A percentile compares a stretch with the other conserved stretches of the same genome.
Conservation (phyloP, 345 rosid species). For the Viola odorata region DNA sequence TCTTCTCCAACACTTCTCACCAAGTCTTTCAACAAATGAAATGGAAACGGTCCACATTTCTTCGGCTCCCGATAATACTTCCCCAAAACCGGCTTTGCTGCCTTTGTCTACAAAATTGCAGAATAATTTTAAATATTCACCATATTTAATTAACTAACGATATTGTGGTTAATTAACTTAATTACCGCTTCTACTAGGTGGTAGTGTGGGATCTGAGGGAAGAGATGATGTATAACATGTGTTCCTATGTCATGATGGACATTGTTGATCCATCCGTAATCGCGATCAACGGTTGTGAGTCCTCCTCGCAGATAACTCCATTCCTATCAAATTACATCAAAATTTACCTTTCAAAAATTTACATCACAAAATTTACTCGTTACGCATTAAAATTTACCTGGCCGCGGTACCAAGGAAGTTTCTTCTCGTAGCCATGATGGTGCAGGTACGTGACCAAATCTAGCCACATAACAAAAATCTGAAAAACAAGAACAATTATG, state of each 20-base stretch:
- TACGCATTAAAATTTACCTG: constrained; percentile 42
- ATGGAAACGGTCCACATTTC: constrained; percentile 63
- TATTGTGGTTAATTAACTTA: neutral
- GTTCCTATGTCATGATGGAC: constrained; percentile 93
- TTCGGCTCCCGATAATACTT: constrained; percentile 76
- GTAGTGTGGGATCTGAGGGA: constrained; percentile 94
- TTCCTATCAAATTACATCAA: constrained; percentile 32
- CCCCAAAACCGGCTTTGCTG: constrained; percentile 70
- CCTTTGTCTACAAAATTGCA: constrained; percentile 44
- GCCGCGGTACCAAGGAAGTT: constrained; percentile 95
- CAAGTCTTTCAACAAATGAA: constrained; percentile 52
- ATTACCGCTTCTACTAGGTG: constrained; percentile 79
- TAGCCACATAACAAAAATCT: constrained; percentile 84
- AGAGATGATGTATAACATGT: constrained; percentile 86
- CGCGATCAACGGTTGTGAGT: constrained; percentile 78
- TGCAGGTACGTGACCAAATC: constrained; percentile 89
- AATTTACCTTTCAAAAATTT: neutral
- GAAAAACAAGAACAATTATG: neutral
- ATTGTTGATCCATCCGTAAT: constrained; percentile 68
- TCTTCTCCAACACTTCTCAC: constrained; percentile 53
- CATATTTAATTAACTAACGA: neutral
- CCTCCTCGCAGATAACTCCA: constrained; percentile 92
- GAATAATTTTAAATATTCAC: neutral
- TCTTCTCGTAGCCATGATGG: constrained; percentile 80
- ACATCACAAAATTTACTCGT: neutral